Base-by-base conservation (phyloP, 192 early-diverging fungal species). In the Backusella tuberculispora region DNA sequence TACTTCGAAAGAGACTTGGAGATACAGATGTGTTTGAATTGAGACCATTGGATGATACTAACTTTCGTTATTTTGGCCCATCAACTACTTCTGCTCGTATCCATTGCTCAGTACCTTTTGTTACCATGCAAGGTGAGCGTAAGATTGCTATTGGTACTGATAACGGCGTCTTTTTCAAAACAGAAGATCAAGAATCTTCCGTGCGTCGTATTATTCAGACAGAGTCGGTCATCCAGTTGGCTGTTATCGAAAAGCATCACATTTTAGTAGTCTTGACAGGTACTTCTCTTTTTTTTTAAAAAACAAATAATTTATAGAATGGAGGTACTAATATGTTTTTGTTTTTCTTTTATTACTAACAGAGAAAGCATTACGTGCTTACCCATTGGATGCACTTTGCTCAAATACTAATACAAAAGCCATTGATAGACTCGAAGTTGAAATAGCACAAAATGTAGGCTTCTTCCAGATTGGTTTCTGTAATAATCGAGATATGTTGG, bases 131-230 rank as follows among this genome's bases (percentile, higher is more conserved):
- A 37, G 83, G 85, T 41, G 86, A 87, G 66, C 83, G 84, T 7
- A 78, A 88, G 44, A 85, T 98, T 47, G 87, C 95, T 21, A 81
- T 98, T 40, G 97, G 94, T 66, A 94, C 96, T 0, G 96, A 98
- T 66, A 81, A 85, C 14, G 97, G 97, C 17, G 83, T 98, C 19
- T 97, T 89, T 73, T 71, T 76, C 53, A 76, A 76, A 34, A 48
- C 72, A 1, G 86, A 90, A 5, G 80, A 83, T 5, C 83, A 86
- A 56, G 85, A 82, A 69, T 83, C 79, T 26, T 83, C 85, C 60
- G 80, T 89, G 71, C 78, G 79, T 74, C 84, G 86, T 68, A 83
- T 90, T 40, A 78, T 96, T 34, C 80, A 83, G 40, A 67, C 93
- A 40, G 95, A 96, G 69, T 89, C 88, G 72, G 91, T 97, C 40